phyloP scores from a whole-genome alignment of 2,329 filamentous ascomycete species.

The Aspergillus texensis region DNA sequence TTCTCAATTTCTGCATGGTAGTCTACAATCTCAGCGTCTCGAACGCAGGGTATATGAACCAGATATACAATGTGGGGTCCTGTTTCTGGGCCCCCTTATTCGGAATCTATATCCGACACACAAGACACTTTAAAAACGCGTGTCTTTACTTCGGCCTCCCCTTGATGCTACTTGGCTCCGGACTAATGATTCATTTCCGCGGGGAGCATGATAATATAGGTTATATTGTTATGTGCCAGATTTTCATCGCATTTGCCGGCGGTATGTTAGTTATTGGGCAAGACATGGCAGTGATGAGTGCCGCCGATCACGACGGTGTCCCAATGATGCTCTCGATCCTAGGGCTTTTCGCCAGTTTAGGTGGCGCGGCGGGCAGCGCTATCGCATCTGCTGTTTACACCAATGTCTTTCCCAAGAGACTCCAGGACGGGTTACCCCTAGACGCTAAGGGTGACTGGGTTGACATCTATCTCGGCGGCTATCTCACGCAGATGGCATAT shows the following conservation, averaged over 20 bases:
- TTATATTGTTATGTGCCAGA: conserved; percentile 58
- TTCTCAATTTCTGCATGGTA: conserved; percentile 57
- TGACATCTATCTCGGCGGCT: background rate
- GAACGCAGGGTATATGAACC: conserved; percentile 49
- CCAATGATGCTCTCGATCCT: conserved; percentile 47
- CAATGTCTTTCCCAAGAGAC: background rate
- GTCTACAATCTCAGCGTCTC: conserved; percentile 51
- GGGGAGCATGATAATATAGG: conserved; percentile 50
- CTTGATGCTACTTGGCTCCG: conserved; percentile 53
- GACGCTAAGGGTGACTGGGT: background rate
- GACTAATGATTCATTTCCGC: conserved; percentile 60
- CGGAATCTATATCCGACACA: conserved; percentile 53
- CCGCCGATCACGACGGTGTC: conserved; percentile 56
- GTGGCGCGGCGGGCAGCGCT: conserved; percentile 35
- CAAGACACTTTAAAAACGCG: conserved; percentile 56
- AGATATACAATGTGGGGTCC: conserved; percentile 58
- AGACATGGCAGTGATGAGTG: conserved; percentile 61
- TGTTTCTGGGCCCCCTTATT: conserved; percentile 55
- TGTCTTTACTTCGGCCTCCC: conserved; percentile 55
- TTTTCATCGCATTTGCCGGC: conserved; percentile 57
- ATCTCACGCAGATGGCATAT: conserved; percentile 16
- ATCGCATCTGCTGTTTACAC: background rate
- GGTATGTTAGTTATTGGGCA: conserved; percentile 57
- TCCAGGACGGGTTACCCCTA: background rate
- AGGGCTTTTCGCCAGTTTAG: conserved; percentile 36